Evolutionary conservation across 1,284 basidiomycete species (phyloP), one percentile per base, ranked within the genome.

Genomic region (Heliocybe sulcata): DNA sequence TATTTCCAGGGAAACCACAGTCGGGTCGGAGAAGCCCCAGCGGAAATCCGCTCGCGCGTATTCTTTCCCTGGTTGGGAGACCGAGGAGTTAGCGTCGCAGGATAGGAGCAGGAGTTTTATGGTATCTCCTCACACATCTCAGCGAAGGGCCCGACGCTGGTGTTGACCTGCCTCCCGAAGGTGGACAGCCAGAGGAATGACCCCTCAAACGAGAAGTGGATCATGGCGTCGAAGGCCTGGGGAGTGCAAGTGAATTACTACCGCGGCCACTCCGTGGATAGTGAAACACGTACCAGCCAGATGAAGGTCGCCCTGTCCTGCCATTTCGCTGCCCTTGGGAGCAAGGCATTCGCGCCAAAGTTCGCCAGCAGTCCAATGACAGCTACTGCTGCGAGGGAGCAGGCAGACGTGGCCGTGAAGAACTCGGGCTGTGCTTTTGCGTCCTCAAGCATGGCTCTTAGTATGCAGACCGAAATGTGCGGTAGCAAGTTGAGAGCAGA

Each of bases 1-100:
- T 52, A 92, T 68, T 67, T 93, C 90, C 45, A 93, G 80, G 4
- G 88, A 85, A 45, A 93, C 88, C 49, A 92, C 77, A 0, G 85
- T 88, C 1, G 87, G 79, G 61, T 93, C 90, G 0, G 89, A 75
- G 27, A 77, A 67, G 14, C 87, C 90, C 90, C 90, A 93, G 49
- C 90, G 81, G 56, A 79, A 78, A 64, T 93, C 90, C 10, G 90
- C 90, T 6, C 75, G 74, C n/a, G 85, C 81, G 62, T 92, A 92
- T 56, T 83, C 82, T 55, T 70, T 76, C 79, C 79, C 80, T 81
- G 55, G 16, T 45, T 25, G 23, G 25, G 12, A 22, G 50, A 35
- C 11, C 9, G 22, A 55, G 22, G 23, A 25, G 10, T 51, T 3
- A 52, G 29, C 27, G 1, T 23, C 14, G 14, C n/a, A 57, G 38